Conservation (phyloP, 805 yeast genomes). For the Sugiyamaella lignohabitans region DNA sequence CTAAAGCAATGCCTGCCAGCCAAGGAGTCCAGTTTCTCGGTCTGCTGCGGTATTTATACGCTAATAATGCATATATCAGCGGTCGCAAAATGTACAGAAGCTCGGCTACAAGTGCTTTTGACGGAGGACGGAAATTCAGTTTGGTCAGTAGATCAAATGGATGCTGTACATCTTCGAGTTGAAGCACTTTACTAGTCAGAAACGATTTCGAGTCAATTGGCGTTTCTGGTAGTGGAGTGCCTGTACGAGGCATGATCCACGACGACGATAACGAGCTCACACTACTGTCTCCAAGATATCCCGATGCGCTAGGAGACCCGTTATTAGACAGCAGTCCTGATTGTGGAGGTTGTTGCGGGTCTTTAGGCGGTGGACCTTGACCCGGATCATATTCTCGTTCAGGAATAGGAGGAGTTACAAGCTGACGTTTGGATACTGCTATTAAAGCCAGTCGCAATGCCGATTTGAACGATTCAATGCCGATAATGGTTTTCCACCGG, state of each 20-base stretch:
- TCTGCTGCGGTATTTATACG: constrained; percentile 19
- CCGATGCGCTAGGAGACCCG: background rate
- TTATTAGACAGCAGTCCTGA: background rate
- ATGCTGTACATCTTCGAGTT: constrained; percentile 30
- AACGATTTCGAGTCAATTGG: constrained; percentile 21
- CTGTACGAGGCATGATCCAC: constrained; percentile 27
- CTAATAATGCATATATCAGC: constrained; percentile 32
- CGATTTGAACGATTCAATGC: constrained; percentile 30
- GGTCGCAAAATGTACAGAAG: constrained; percentile 35
- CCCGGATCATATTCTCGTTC: constrained; percentile 33
- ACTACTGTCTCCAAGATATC: background rate
- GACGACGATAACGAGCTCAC: background rate
- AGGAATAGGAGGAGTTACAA: constrained; percentile 29
- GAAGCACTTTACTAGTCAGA: constrained; percentile 25
- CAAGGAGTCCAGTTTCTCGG: constrained; percentile 36
- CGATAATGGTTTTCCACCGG: constrained; percentile 29
- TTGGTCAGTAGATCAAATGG: constrained; percentile 29
- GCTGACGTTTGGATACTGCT: constrained; percentile 25
- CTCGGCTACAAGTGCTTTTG: constrained; percentile 28
- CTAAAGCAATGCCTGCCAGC: constrained; percentile 33
- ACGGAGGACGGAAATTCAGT: constrained; percentile 12
- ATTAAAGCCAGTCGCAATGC: constrained; percentile 29
- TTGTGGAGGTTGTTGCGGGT: background rate
- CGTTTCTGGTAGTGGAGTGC: constrained; percentile 18
- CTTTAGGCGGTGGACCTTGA: constrained; percentile 2